These are phyloP conservation scores for Panicum virgatum DNA, from an alignment of 202 grass and related monocot species.

Conservation along the genomic window DNA sequence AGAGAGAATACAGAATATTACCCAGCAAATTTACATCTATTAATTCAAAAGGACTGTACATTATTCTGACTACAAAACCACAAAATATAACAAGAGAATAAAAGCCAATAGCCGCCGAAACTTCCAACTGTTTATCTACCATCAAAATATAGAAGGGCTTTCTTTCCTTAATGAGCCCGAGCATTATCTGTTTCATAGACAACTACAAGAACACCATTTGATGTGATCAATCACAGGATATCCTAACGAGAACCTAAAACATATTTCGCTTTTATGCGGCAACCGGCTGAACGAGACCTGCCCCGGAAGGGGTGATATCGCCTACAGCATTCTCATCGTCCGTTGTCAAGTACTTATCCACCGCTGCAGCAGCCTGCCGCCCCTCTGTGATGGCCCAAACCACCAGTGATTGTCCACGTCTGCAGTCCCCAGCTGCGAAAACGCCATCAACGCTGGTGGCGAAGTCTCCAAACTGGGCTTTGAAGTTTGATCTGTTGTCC, in stretches of 20 bases:
- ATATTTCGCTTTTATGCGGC: slow-evolving; percentile 45
- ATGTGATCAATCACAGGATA: slow-evolving; percentile 31
- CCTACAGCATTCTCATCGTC: slow-evolving; percentile 31
- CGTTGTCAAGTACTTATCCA: slow-evolving; percentile 74
- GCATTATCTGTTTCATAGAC: not conserved
- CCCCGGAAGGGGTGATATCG: slow-evolving; percentile 30
- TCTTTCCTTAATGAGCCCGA: slow-evolving; percentile 30
- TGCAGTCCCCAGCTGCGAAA: slow-evolving; percentile 90
- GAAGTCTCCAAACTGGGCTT: slow-evolving; percentile 83
- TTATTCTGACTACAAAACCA: slow-evolving; percentile 61
- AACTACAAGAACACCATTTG: slow-evolving; percentile 34
- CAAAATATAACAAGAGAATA: slow-evolving; percentile 36
- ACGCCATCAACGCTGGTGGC: slow-evolving; percentile 84
- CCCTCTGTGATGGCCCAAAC: slow-evolving; percentile 99
- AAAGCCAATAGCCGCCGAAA: slow-evolving; percentile 55
- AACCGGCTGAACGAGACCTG: slow-evolving; percentile 61
- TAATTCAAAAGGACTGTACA: slow-evolving; percentile 52
- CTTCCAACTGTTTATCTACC: slow-evolving; percentile 39
- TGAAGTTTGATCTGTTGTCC: slow-evolving; percentile 90
- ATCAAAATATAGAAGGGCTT: slow-evolving; percentile 44
- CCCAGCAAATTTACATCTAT: slow-evolving; percentile 51
- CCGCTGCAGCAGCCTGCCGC: slow-evolving; percentile 71
- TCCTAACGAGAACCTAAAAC: slow-evolving; percentile 31
- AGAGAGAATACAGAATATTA: not conserved
- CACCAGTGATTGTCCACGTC: slow-evolving; percentile 93